phyloP scores from a whole-genome alignment of 352 stramenopile genomes.

The Pythium dissimile region DNA sequence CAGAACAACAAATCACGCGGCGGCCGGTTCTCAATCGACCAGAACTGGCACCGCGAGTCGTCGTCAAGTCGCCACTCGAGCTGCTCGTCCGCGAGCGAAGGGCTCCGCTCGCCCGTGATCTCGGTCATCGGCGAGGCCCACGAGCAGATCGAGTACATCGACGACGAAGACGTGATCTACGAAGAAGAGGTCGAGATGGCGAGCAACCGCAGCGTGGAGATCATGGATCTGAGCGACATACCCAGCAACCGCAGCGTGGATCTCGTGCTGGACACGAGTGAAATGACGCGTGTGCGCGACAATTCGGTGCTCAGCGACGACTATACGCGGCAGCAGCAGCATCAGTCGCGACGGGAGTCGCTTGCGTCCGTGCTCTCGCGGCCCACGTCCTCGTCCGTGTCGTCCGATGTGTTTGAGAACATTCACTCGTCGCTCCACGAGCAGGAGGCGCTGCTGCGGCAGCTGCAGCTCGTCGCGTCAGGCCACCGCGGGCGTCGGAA shows the following conservation, averaged over 20 bases:
- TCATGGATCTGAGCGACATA: not conserved
- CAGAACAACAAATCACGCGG: no score
- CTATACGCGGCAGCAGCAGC: no score
- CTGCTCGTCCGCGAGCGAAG: not conserved
- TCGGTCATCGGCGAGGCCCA: not conserved
- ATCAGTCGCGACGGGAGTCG: not conserved
- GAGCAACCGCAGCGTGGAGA: not conserved
- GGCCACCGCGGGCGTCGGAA: not conserved
- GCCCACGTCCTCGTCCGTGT: not conserved
- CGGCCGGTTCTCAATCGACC: not conserved
- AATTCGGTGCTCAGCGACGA: not conserved
- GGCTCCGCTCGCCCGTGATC: not conserved
- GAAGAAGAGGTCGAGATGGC: slow-evolving; percentile 2
- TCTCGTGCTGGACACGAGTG: slow-evolving; percentile 12
- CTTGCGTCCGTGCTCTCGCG: not conserved
- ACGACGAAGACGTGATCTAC: slow-evolving; percentile 14
- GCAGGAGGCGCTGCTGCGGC: slow-evolving; percentile 8
- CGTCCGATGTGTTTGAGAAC: slow-evolving; percentile 6
- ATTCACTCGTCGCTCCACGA: slow-evolving; percentile 13
- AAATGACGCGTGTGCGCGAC: slow-evolving; percentile 13
- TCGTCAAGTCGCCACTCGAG: not conserved
- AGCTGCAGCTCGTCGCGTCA: slow-evolving; percentile 1
- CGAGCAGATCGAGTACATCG: slow-evolving; percentile 11
- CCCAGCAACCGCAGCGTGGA: not conserved
- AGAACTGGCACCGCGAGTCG: not conserved